Evolutionary conservation across 805 yeast genomes (phyloP).

Genomic region (Middelhovenomyces tepae): DNA sequence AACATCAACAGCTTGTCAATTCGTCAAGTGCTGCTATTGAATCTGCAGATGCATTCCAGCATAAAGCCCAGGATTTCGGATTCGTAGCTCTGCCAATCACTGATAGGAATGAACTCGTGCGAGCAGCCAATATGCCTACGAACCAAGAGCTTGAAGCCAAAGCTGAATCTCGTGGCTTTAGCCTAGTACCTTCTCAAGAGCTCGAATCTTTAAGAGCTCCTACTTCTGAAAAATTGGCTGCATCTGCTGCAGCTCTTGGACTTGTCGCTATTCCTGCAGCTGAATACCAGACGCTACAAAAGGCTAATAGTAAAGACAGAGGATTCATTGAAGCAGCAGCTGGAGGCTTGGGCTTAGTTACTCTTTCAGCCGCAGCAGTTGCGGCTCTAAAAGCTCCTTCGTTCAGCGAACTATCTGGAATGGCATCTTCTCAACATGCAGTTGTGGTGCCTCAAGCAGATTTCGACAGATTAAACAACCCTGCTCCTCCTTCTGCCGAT

Average conservation of each 20-base stretch:
- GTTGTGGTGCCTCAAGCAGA: slow-evolving; percentile 2
- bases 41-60: too few relatives aligned
- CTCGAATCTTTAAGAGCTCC: slow-evolving; percentile 3
- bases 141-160: slow-evolving; percentile 18
- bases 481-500: not conserved
- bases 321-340: too few relatives aligned
- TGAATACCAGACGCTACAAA: slow-evolving; percentile 33
- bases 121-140: slow-evolving; percentile 4
- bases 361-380: slow-evolving; percentile 2
- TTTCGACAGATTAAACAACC: not conserved
- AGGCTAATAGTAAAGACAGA: too few relatives aligned
- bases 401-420: not conserved
- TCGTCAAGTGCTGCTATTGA: too few relatives aligned
- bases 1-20: slow-evolving; percentile 14
- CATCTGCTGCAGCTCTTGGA: slow-evolving; percentile 34
- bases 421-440: slow-evolving; percentile 1
- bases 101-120: slow-evolving; percentile 11
- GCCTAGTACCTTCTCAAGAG: slow-evolving; percentile 2
- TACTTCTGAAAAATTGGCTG: too few relatives aligned
- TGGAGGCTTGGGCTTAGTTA: slow-evolving; percentile 6
- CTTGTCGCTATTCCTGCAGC: slow-evolving; percentile 37
- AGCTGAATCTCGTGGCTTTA: slow-evolving; percentile 14
- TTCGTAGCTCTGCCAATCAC: slow-evolving; percentile 17
- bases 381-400: slow-evolving; percentile 2
- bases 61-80: slow-evolving; percentile 18